A percentile compares a stretch with the other conserved stretches of the same genome.
phyloP scores from a whole-genome alignment of 2,329 filamentous ascomycete genomes.

The Xylariaceae sp. region DNA sequence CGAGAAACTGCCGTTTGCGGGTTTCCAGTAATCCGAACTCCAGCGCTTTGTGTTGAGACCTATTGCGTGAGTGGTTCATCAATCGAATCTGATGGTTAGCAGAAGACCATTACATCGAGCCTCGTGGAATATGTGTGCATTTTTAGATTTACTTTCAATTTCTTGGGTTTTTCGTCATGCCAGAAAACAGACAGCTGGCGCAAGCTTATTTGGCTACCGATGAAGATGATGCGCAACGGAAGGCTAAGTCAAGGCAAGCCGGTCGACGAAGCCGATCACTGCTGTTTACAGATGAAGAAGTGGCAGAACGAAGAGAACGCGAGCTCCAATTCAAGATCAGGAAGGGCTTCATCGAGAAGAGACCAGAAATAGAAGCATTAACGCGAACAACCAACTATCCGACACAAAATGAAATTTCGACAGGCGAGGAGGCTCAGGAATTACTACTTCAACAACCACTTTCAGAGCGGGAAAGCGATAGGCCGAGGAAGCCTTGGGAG shows the following conservation, averaged over 20 bases:
- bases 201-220: neutral
- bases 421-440: neutral
- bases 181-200: neutral
- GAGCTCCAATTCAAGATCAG: conserved; percentile 13
- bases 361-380: conserved; percentile 2
- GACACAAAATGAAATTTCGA: conserved; percentile 1
- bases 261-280: conserved; percentile 13
- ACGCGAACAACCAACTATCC: conserved; percentile 1
- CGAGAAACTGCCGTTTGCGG: conserved; percentile 26
- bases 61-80: no score
- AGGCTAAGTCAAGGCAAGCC: neutral
- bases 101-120: neutral
- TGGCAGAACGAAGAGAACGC: conserved; percentile 17
- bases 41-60: conserved; percentile 9
- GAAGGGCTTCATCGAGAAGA: neutral
- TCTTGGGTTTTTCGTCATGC: conserved; percentile 5
- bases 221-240: conserved; percentile 1
- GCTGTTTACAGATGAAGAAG: conserved; percentile 24
- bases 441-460: conserved; percentile 1
- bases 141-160: neutral
- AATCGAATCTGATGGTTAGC: neutral
- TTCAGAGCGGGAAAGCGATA: neutral
- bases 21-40: conserved; percentile 6
- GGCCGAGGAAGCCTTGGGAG: conserved; percentile 25
- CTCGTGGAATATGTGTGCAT: neutral